Evolutionary conservation across 139 green algal species (phyloP).

Genomic region (Tetraselmis chui): DNA sequence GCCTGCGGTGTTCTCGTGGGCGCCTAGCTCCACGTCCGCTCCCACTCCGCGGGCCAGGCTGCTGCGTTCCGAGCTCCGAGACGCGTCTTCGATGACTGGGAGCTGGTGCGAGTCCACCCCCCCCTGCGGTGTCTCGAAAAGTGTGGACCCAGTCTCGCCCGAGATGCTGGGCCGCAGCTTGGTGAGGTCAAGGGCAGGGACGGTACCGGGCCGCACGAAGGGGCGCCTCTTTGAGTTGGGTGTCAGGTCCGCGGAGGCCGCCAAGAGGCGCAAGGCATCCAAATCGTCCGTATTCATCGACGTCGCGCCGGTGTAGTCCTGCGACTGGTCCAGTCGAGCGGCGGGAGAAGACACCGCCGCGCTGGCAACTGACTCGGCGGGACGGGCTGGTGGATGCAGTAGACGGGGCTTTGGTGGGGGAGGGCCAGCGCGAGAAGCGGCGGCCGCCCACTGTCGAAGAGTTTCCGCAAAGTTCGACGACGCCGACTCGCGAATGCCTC

Average conservation of each 20-base stretch:
- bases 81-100: neutral
- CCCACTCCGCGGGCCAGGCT: too few relatives aligned
- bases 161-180: neutral
- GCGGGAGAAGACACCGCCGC: neutral
- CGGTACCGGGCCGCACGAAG: neutral
- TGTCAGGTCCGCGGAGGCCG: neutral
- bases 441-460: neutral
- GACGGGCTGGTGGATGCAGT: too few relatives aligned
- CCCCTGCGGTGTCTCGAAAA: too few relatives aligned
- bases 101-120: neutral
- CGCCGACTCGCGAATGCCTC: neutral
- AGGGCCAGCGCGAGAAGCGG: neutral
- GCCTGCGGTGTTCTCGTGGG: too few relatives aligned
- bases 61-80: too few relatives aligned
- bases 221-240: neutral
- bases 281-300: neutral
- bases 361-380: neutral
- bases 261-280: neutral
- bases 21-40: too few relatives aligned
- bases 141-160: too few relatives aligned
- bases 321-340: neutral
- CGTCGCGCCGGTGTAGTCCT: neutral
- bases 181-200: neutral
- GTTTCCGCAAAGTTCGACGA: neutral
- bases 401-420: too few relatives aligned